phyloP scores from a whole-genome alignment of 2,329 filamentous ascomycete genomes.

The Diaporthe sp. region DNA sequence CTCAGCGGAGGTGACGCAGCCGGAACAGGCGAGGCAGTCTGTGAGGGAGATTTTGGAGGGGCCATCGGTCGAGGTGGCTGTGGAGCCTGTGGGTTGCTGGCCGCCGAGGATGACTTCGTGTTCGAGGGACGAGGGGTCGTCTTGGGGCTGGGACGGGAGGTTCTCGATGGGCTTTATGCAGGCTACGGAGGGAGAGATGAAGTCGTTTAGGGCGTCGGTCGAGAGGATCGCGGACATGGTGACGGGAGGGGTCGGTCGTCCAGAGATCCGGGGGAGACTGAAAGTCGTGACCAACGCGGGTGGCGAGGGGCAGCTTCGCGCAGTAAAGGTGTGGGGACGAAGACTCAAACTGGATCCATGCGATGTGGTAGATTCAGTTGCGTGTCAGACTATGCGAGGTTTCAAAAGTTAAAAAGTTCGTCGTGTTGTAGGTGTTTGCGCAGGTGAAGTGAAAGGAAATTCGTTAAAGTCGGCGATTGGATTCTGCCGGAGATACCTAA shows the following conservation, averaged over 20 bases:
- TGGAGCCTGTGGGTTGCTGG: conserved; percentile 68
- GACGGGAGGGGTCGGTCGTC: conserved; percentile 30
- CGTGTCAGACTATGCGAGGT: neutral
- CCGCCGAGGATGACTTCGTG: conserved; percentile 97
- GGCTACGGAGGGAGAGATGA: conserved; percentile 96
- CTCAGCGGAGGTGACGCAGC: conserved; percentile 97
- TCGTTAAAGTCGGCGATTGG: neutral
- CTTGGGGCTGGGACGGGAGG: conserved; percentile 74
- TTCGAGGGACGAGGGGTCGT: conserved; percentile 55
- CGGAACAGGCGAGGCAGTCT: conserved; percentile 96
- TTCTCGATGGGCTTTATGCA: conserved; percentile 99
- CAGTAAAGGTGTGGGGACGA: neutral
- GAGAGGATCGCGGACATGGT: conserved; percentile 97
- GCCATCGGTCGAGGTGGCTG: conserved; percentile 64
- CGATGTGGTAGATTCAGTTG: neutral
- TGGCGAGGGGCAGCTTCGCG: conserved; percentile 15
- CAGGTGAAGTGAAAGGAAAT: neutral
- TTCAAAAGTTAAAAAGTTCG: neutral
- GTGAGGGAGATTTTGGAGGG: conserved; percentile 95
- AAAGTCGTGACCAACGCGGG: conserved; percentile 11
- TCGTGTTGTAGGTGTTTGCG: neutral
- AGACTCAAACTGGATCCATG: neutral
- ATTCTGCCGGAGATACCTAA: conserved; percentile 18
- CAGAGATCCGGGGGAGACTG: neutral
- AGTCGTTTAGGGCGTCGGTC: conserved; percentile 97